These are phyloP conservation scores for Asterochloris sp. DNA, from an alignment of 139 green algal species.

Conservation along the genomic window DNA sequence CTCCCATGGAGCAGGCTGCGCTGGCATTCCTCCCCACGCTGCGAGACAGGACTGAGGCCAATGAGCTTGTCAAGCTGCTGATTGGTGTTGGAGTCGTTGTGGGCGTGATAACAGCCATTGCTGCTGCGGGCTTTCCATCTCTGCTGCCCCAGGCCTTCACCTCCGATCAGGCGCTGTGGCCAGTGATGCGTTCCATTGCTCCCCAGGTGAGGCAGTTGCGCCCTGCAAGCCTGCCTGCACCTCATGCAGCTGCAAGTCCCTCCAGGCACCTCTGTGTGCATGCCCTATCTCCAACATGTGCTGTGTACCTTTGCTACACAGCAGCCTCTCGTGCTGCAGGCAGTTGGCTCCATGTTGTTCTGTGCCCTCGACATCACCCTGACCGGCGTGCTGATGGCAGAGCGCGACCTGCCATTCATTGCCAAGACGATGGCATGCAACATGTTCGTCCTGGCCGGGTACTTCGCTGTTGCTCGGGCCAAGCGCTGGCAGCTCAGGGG, in stretches of 20 bases:
- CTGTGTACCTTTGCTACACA: not conserved
- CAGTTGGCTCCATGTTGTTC: slow-evolving; percentile 46
- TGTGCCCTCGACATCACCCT: slow-evolving; percentile 57
- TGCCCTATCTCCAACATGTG: no score
- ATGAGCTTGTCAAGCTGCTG: slow-evolving; percentile 25
- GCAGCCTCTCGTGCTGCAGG: slow-evolving; percentile 1
- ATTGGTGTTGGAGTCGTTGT: slow-evolving; percentile 13
- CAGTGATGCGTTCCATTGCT: slow-evolving; percentile 39
- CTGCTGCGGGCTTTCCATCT: slow-evolving; percentile 10
- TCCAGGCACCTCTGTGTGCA: no score
- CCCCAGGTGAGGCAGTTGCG: slow-evolving; percentile 11
- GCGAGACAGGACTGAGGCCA: not conserved
- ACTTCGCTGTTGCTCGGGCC: slow-evolving; percentile 31
- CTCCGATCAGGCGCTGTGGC: slow-evolving; percentile 47
- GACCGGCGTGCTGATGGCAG: slow-evolving; percentile 47
- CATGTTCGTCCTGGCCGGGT: slow-evolving; percentile 37
- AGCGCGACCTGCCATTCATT: slow-evolving; percentile 35
- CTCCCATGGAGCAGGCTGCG: slow-evolving; percentile 58
- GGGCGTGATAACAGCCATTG: slow-evolving; percentile 22
- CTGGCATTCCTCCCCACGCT: slow-evolving; percentile 53
- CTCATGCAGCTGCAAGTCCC: no score
- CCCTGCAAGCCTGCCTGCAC: no score
- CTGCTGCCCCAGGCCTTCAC: slow-evolving; percentile 44
- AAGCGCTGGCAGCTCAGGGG: slow-evolving; percentile 36
- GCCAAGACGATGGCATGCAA: slow-evolving; percentile 51